phyloP scores from a whole-genome alignment of 78 protist genomes.

The Pelomyxa schiedti region DNA sequence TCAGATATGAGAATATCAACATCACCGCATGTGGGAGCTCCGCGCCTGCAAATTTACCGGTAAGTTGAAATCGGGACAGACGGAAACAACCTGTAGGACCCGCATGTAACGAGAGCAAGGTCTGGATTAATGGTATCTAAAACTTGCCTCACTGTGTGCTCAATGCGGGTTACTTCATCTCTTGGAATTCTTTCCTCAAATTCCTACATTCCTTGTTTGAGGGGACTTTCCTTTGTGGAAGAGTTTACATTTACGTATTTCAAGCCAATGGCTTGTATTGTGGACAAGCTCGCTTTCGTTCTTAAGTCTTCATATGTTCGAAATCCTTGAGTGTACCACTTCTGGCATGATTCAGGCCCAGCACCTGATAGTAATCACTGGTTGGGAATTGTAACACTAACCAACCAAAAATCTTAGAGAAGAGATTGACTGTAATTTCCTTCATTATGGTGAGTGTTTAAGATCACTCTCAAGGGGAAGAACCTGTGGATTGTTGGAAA shows the following conservation, averaged over 20 bases:
- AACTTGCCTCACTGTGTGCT: background rate
- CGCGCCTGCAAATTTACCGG: conserved; percentile 11
- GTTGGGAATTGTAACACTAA: background rate
- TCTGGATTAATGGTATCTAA: background rate
- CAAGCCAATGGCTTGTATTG: background rate
- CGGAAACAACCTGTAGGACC: background rate
- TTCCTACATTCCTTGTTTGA: background rate
- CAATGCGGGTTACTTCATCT: background rate
- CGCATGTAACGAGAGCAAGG: background rate
- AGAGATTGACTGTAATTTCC: too few relatives aligned
- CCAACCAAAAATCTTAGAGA: background rate
- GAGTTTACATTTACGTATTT: background rate
- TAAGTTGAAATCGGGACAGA: background rate
- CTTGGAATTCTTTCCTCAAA: conserved; percentile 2
- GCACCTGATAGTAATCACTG: background rate
- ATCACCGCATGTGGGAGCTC: conserved; percentile 9
- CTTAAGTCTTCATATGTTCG: background rate
- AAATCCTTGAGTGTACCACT: background rate
- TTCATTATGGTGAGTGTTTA: background rate
- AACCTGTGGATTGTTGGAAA: background rate
- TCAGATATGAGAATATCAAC: conserved; percentile 21
- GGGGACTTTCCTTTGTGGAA: background rate
- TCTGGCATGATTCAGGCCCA: background rate
- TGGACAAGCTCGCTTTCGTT: background rate
- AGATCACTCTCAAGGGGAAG: too few relatives aligned